A percentile compares a stretch with the other conserved stretches of the same genome.
These are phyloP conservation scores for Penicillium thymicola DNA, from an alignment of 2,329 filamentous ascomycete genomes.

Conservation along the genomic window DNA sequence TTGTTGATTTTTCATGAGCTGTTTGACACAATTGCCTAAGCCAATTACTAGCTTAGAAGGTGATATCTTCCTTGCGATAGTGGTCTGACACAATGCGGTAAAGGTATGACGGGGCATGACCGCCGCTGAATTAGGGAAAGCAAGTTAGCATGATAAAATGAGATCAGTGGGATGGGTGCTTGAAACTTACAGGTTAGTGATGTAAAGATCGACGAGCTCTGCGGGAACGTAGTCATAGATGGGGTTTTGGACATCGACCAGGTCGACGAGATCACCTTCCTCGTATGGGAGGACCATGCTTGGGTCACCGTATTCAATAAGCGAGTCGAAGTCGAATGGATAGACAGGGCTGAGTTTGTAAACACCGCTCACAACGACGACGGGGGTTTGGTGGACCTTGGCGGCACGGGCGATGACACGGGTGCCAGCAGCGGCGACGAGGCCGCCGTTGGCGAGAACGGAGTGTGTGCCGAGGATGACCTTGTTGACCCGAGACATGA, in stretches of 20 bases:
- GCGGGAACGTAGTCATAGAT: constrained; percentile 79
- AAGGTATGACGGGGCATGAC: constrained; percentile 62
- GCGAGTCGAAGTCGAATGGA: constrained; percentile 73
- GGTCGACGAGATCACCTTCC: constrained; percentile 74
- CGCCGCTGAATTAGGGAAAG: constrained; percentile 45
- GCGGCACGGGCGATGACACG: constrained; percentile 80
- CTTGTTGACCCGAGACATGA: constrained; percentile 95
- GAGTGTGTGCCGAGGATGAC: constrained; percentile 86
- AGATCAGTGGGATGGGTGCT: background rate
- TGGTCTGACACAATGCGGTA: constrained; percentile 65
- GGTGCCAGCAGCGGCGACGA: constrained; percentile 81
- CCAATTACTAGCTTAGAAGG: constrained; percentile 31
- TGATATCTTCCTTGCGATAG: constrained; percentile 62
- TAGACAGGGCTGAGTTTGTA: constrained; percentile 93
- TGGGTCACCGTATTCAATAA: constrained; percentile 84
- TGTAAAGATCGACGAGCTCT: constrained; percentile 59
- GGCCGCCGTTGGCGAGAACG: constrained; percentile 81
- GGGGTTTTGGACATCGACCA: constrained; percentile 73
- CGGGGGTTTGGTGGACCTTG: constrained; percentile 74
- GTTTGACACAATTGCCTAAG: background rate
- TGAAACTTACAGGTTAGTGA: constrained; percentile 71
- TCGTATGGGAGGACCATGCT: constrained; percentile 72
- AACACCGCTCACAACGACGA: constrained; percentile 84
- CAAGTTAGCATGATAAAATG: constrained; percentile 12
- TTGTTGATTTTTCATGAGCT: constrained; percentile 1